These are phyloP conservation scores for Trifolium pratense DNA, from an alignment of 306 rosid genomes.

Conservation along the genomic window DNA sequence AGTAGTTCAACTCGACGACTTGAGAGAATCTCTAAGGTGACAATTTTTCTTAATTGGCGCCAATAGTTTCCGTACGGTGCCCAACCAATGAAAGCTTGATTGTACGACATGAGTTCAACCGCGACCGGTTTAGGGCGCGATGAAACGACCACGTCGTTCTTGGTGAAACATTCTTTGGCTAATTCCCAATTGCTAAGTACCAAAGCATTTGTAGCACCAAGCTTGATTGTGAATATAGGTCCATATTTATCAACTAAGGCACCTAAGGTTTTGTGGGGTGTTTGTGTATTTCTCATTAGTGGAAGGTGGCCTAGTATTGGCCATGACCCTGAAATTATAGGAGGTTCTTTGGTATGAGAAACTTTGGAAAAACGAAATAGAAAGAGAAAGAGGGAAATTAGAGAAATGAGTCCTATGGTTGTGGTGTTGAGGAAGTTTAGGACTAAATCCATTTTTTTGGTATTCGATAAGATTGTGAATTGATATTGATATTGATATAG, in stretches of 20 bases:
- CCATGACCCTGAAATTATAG: constrained; percentile 41
- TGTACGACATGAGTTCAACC: constrained; percentile 27
- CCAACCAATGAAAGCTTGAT: constrained; percentile 36
- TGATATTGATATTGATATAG: neutral
- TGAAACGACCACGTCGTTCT: neutral
- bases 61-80: constrained; percentile 49
- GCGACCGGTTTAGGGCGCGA: constrained; percentile 34
- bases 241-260: constrained; percentile 44
- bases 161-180: constrained; percentile 49
- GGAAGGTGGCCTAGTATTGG: constrained; percentile 49
- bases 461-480: neutral
- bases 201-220: constrained; percentile 22
- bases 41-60: constrained; percentile 46
- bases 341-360: constrained; percentile 15
- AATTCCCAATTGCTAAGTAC: constrained; percentile 46
- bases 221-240: constrained; percentile 42
- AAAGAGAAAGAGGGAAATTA: neutral
- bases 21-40: constrained; percentile 25
- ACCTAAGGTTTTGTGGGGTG: constrained; percentile 35
- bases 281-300: neutral
- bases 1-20: constrained; percentile 27
- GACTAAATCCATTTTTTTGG: constrained; percentile 26
- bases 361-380: constrained; percentile 10
- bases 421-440: constrained; percentile 16
- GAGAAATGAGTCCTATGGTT: constrained; percentile 20